A percentile compares a stretch with the other conserved stretches of the same genome.
phyloP scores from a whole-genome alignment of 106 monocot species.

The Dioscorea zingiberensis region DNA sequence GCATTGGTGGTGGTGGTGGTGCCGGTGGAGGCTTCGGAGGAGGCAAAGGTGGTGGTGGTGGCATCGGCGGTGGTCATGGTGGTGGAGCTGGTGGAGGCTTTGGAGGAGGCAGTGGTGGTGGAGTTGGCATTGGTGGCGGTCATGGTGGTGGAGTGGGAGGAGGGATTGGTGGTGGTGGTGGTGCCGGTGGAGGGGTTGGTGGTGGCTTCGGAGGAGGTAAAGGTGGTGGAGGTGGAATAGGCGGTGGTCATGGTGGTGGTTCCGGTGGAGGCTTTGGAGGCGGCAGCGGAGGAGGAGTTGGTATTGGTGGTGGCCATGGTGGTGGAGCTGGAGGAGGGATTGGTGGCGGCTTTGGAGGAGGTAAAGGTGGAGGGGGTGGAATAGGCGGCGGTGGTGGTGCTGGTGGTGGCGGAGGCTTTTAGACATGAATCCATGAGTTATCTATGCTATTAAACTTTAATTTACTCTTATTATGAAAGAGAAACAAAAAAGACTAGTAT shows the following conservation, averaged over 20 bases:
- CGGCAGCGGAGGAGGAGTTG: neutral
- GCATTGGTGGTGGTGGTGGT: slow-evolving; percentile 12
- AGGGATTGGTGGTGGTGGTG: slow-evolving; percentile 9
- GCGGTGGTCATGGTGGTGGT: slow-evolving; percentile 12
- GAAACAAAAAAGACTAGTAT: too few relatives aligned
- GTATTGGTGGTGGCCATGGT: slow-evolving; percentile 1
- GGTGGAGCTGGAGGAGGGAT: slow-evolving; percentile 4
- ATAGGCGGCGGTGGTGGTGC: slow-evolving; percentile 10
- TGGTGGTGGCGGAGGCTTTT: slow-evolving; percentile 9
- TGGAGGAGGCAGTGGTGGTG: neutral
- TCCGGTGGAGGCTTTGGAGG: slow-evolving; percentile 11
- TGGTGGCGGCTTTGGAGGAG: neutral
- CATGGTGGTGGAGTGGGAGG: neutral
- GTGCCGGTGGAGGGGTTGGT: slow-evolving; percentile 9
- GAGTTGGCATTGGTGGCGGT: slow-evolving; percentile 13
- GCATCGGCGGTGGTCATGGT: slow-evolving; percentile 10
- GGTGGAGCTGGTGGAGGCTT: neutral
- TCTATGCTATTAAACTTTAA: too few relatives aligned
- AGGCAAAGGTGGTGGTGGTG: slow-evolving; percentile 9
- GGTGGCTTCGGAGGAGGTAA: slow-evolving; percentile 13
- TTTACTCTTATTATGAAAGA: too few relatives aligned
- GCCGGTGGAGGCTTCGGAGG: slow-evolving; percentile 10
- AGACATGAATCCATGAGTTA: too few relatives aligned
- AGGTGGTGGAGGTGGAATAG: slow-evolving; percentile 4
- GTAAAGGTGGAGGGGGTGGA: slow-evolving; percentile 15